Evolutionary conservation across 1,284 basidiomycete genomes (phyloP).

Genomic region (Ganoderma boninense): DNA sequence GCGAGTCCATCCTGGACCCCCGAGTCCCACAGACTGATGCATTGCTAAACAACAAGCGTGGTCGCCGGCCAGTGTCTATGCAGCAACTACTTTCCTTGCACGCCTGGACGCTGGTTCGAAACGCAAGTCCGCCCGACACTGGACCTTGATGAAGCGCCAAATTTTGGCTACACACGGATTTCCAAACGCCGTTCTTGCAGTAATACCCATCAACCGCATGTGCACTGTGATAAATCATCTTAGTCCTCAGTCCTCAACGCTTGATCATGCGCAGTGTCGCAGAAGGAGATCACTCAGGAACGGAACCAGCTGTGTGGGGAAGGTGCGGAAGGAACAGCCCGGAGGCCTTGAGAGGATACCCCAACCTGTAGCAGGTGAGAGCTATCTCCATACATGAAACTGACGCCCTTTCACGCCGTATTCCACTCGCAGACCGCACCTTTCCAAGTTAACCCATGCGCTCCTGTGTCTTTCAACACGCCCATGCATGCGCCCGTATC

Average conservation of each 20-base stretch:
- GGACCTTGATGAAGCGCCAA: background rate
- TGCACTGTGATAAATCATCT: background rate
- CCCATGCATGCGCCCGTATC: background rate
- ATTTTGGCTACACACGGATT: background rate
- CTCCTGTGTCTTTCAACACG: too few species aligned
- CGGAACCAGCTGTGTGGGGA: too few species aligned
- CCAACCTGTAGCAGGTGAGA: background rate
- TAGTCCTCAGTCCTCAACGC: background rate
- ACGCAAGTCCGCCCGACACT: background rate
- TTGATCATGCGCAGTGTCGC: background rate
- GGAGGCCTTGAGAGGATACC: background rate
- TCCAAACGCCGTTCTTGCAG: background rate
- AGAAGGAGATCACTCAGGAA: too few species aligned
- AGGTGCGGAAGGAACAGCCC: background rate
- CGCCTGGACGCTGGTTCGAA: background rate
- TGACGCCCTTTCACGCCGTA: too few species aligned
- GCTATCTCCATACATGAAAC: background rate
- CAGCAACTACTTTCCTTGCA: background rate
- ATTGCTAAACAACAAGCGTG: background rate
- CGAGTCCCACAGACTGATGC: background rate
- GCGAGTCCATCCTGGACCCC: too few species aligned
- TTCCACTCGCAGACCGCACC: too few species aligned
- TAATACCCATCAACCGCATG: background rate
- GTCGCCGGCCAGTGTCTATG: background rate
- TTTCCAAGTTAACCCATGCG: too few species aligned